Evolutionary conservation across 1,284 basidiomycete species (phyloP), one percentile per base, ranked within the genome.

Genomic region (Ustilago crameri): DNA sequence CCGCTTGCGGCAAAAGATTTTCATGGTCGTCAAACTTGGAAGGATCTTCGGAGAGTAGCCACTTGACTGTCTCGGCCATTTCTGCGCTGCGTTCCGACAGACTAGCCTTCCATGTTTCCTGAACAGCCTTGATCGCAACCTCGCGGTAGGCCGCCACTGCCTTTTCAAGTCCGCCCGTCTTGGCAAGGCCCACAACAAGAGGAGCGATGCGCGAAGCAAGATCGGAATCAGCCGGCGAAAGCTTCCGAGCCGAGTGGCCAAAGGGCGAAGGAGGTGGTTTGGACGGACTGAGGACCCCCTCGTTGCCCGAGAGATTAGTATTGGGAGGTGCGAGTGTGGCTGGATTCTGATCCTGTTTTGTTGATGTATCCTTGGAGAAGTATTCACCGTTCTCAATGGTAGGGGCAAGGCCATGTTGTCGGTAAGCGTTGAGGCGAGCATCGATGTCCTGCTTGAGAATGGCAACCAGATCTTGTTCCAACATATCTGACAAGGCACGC

Each of bases 61-160:
- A 66, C 5, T 71, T 80, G 85, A 84, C 40, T 79, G 77, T 62
- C 78, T 80, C 32, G 50, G 69, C 18, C 52, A 67, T 60, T 3
- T 70, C 58, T 15, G 44, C 32, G 30, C 47, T 44, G 4, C 41
- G n/a, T 17, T 43, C 46, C 9, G 60, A 50, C 2, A 76, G 48
- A 3, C 53, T 54, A 0, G 55, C 41, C 7, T 38, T 49, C 58
- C 73, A 61, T 5, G 89, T 86, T 15, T 87, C 87, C 61, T 87
- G 86, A 22, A 95, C 86, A 58, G 91, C 89, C 10, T 84, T 85
- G 58, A 93, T 85, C 10, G 90, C 91, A 1, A 88, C 88, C 44
- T 92, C 90, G 69, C 91, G 86, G 91, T 93, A 98, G 14, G 89
- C 88, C 2, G 87, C 75, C 15, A 90, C 86, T 0, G 91, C 88